These are phyloP conservation scores for Coniochaeta sp. DNA, from an alignment of 2,329 filamentous ascomycete genomes.

Conservation along the genomic window DNA sequence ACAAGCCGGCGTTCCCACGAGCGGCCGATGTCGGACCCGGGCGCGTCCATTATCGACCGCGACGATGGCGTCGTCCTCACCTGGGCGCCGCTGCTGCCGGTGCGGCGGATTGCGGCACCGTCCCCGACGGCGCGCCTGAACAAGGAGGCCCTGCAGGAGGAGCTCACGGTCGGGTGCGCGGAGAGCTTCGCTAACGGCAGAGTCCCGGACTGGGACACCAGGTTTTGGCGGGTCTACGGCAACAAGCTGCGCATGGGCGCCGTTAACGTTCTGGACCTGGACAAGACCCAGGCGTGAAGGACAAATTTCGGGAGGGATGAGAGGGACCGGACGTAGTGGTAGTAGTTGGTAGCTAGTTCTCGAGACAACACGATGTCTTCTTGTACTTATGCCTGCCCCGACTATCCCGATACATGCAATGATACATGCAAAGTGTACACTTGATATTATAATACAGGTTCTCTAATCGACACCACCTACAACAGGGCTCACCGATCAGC, in stretches of 20 bases:
- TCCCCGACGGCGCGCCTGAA: neutral
- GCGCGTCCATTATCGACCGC: neutral
- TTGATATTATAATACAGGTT: conserved; percentile 2
- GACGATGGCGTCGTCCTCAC: neutral
- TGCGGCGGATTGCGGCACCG: neutral
- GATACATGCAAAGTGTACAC: conserved; percentile 1
- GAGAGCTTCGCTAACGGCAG: neutral
- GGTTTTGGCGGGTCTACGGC: conserved; percentile 12
- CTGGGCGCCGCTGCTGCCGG: neutral
- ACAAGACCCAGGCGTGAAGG: neutral
- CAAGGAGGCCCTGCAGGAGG: neutral
- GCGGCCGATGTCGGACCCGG: neutral
- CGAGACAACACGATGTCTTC: neutral
- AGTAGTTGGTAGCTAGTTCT: neutral
- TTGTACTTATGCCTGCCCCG: no score
- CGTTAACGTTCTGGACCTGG: conserved; percentile 9
- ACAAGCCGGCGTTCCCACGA: neutral
- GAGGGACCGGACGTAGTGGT: neutral
- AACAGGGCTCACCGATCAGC: conserved; percentile 52
- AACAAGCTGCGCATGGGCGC: conserved; percentile 15
- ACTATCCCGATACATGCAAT: neutral
- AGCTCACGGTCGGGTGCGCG: neutral
- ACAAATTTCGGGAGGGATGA: no score
- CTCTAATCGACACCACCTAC: neutral
- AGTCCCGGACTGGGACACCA: conserved; percentile 11